A percentile compares a stretch with the other conserved stretches of the same genome.
Evolutionary conservation across 169 alveolate genomes (phyloP).

Genomic region (Theileria sp.): DNA sequence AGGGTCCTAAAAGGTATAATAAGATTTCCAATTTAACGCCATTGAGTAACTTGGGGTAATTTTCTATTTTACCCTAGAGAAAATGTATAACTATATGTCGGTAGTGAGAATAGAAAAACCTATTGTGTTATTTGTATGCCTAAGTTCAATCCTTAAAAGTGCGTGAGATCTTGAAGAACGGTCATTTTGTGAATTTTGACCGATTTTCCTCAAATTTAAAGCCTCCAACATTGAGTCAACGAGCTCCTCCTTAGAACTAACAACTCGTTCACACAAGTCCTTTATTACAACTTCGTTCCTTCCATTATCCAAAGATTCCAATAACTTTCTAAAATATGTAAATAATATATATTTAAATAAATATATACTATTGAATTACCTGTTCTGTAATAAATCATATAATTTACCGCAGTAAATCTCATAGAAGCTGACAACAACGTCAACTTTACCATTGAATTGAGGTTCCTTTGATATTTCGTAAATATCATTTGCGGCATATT

Average conservation of each 20-base stretch:
- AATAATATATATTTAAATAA: not conserved
- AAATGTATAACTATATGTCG: not conserved
- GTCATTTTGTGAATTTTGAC: slow-evolving; percentile 95
- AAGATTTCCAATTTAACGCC: too few relatives aligned
- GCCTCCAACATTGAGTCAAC: slow-evolving; percentile 87
- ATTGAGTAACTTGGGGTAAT: too few relatives aligned
- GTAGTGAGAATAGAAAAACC: not conserved
- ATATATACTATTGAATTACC: slow-evolving; percentile 46
- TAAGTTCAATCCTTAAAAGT: slow-evolving; percentile 89
- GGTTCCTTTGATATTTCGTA: slow-evolving; percentile 79
- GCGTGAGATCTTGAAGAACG: slow-evolving; percentile 99
- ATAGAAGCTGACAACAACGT: slow-evolving; percentile 91
- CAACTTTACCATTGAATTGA: slow-evolving; percentile 61
- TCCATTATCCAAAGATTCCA: slow-evolving; percentile 86
- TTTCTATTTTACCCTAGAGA: too few relatives aligned
- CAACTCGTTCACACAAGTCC: slow-evolving; percentile 87
- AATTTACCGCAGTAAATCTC: slow-evolving; percentile 99
- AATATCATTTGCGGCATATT: slow-evolving; percentile 91
- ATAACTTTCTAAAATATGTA: slow-evolving; percentile 66
- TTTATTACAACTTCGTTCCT: slow-evolving; percentile 92
- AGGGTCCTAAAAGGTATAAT: not conserved
- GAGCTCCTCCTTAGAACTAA: slow-evolving; percentile 85
- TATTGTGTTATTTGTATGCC: slow-evolving; percentile 12
- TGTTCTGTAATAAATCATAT: slow-evolving; percentile 94
- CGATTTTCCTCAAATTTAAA: slow-evolving; percentile 88